A percentile compares a stretch with the other conserved stretches of the same genome.
Conservation (phyloP, 352 stramenopile species). For the Globisporangium orthogonon region DNA sequence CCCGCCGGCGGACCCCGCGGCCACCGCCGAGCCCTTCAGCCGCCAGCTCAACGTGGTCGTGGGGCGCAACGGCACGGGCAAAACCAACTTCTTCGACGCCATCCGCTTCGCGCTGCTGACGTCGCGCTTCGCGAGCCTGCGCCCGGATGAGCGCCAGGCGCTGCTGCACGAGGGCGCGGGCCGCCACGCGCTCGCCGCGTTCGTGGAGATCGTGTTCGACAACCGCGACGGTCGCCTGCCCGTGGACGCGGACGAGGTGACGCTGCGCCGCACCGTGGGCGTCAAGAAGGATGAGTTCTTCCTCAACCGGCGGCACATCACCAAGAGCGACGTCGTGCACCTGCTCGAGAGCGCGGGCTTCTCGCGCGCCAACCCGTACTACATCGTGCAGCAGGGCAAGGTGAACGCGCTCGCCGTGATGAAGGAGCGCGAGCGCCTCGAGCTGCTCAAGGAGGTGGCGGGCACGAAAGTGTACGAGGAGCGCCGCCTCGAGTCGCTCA, state of each 20-base stretch:
- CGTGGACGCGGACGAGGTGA: conserved; percentile 91
- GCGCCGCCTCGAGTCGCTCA: conserved; percentile 93
- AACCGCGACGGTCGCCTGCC: conserved; percentile 96
- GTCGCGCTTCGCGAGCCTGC: conserved; percentile 89
- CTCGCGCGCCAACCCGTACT: conserved; percentile 99
- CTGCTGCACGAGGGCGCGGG: conserved; percentile 95
- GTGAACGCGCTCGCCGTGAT: conserved; percentile 98
- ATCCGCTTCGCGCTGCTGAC: conserved; percentile 98
- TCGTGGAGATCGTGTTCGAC: conserved; percentile 99
- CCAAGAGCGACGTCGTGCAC: conserved; percentile 96
- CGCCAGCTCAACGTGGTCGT: conserved; percentile 97
- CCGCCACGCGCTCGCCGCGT: conserved; percentile 95
- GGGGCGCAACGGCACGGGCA: conserved; percentile 95
- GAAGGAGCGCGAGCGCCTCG: conserved; percentile 95
- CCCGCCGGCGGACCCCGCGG: conserved; percentile 23
- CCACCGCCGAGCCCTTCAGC: conserved; percentile 89
- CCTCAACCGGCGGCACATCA: conserved; percentile 97
- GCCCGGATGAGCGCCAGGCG: conserved; percentile 88
- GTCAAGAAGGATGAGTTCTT: conserved; percentile 99
- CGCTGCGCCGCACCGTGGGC: conserved; percentile 97
- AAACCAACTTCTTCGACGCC: conserved; percentile 99
- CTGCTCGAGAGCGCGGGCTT: conserved; percentile 99
- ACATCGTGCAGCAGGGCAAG: conserved; percentile 99
- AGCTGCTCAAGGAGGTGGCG: conserved; percentile 98
- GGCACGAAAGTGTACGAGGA: conserved; percentile 99